Evolutionary conservation across 305 asterid genomes (phyloP).

Genomic region (Fraxinus sp.): DNA sequence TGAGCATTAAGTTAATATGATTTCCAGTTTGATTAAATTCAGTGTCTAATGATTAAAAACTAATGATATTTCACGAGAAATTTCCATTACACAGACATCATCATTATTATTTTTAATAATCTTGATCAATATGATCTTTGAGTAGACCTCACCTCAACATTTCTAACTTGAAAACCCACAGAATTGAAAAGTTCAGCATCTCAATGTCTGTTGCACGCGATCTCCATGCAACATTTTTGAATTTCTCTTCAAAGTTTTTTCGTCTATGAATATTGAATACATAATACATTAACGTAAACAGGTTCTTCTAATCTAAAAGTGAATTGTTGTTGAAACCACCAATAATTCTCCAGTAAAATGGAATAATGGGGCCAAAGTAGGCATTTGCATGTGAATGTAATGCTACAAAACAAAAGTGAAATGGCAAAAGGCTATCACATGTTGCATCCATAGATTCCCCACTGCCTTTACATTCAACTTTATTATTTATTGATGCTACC

Average conservation of each 20-base stretch:
- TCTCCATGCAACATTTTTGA: too few species aligned
- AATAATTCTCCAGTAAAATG: not conserved
- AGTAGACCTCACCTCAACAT: not conserved
- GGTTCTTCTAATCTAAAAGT: not conserved
- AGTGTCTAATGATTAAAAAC: not conserved
- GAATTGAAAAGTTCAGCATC: not conserved
- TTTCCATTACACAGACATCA: not conserved
- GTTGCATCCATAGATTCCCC: not conserved
- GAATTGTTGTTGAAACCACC: not conserved
- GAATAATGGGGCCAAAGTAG: not conserved
- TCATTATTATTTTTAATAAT: not conserved
- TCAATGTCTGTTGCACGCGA: not conserved
- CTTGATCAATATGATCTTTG: not conserved
- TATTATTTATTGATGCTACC: not conserved
- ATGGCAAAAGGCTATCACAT: not conserved
- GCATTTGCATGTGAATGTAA: conserved; percentile 27
- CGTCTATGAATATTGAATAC: too few species aligned
- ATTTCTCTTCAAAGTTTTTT: not conserved
- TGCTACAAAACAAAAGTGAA: conserved; percentile 28
- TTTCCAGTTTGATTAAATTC: not conserved
- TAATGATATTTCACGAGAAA: not conserved
- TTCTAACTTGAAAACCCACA: not conserved
- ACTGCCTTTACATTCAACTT: not conserved
- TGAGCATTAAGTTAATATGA: not conserved
- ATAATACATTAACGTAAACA: not conserved